Percentiles rank a stretch among this genome's conserved stretches.
These are phyloP conservation scores for Diaporthe vaccinii DNA, from an alignment of 2,329 filamentous ascomycete species.

Conservation along the genomic window DNA sequence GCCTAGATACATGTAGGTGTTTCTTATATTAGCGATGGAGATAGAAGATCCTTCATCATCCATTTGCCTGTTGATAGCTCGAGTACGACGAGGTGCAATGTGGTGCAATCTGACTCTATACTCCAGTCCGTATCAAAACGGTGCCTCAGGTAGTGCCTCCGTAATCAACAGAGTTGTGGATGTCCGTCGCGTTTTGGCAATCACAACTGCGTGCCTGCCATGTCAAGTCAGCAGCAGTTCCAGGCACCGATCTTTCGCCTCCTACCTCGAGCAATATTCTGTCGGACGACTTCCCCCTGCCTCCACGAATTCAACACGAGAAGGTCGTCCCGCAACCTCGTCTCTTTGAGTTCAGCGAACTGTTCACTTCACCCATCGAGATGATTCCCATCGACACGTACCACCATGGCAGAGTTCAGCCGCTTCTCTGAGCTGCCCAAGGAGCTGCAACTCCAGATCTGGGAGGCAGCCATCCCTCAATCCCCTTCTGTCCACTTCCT, in stretches of 20 bases:
- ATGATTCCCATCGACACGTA: neutral
- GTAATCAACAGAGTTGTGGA: neutral
- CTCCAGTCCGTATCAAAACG: neutral
- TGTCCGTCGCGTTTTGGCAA: neutral
- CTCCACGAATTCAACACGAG: neutral
- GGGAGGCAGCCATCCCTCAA: neutral
- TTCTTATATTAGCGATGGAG: neutral
- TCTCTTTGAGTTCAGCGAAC: neutral
- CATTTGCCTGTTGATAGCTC: neutral
- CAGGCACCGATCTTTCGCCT: neutral
- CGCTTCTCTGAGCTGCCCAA: neutral
- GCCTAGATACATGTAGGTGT: neutral
- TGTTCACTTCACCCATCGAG: neutral
- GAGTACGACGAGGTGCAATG: neutral
- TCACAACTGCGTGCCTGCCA: neutral
- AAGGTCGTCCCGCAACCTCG: neutral
- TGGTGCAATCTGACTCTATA: neutral
- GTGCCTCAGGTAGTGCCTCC: neutral
- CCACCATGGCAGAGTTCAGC: neutral
- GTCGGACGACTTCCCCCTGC: neutral
- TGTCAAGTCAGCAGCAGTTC: neutral
- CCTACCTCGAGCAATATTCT: neutral
- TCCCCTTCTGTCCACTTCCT: slow-evolving; percentile 9
- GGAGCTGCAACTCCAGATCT: slow-evolving; percentile 20
- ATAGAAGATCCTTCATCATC: neutral